Evolutionary conservation across 371 early-diverging fungal species (phyloP).

Genomic region (Actinomucor elegans): DNA sequence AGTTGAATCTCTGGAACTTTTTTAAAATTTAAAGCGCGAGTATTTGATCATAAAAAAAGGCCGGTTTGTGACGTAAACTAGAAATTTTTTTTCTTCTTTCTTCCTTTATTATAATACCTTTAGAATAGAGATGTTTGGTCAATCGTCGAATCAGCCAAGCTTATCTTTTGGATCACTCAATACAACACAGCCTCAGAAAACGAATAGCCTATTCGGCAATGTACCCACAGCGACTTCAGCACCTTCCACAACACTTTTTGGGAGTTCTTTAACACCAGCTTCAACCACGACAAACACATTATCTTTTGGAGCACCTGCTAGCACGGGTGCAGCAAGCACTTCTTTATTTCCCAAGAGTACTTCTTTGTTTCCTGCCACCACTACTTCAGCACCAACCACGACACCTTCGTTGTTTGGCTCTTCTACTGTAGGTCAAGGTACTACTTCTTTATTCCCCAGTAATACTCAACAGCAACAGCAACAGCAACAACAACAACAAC

Average conservation of each 20-base stretch:
- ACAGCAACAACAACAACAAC: constrained; percentile 23
- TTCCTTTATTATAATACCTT: background rate
- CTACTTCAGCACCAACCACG: background rate
- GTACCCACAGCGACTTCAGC: background rate
- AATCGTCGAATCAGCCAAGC: background rate
- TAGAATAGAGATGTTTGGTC: constrained; percentile 3
- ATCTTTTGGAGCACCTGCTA: background rate
- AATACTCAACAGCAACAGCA: background rate
- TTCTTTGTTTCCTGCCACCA: background rate
- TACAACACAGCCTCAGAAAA: background rate
- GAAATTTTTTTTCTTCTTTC: constrained; percentile 1
- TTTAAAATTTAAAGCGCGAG: too few species aligned
- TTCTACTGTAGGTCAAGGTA: background rate
- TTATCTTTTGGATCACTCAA: background rate
- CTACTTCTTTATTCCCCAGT: background rate
- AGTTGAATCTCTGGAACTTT: too few species aligned
- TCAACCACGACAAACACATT: background rate
- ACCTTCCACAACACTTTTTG: background rate
- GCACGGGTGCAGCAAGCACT: background rate
- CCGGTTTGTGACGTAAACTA: background rate
- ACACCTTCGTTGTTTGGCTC: background rate
- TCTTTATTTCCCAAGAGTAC: background rate
- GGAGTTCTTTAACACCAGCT: background rate
- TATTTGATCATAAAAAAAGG: too few species aligned
- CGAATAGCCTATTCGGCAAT: background rate